Evolutionary conservation across 495 filamentous ascomycete species (phyloP), one percentile per base, ranked within the genome.

Genomic region (Trichocladium uniseriatum): DNA sequence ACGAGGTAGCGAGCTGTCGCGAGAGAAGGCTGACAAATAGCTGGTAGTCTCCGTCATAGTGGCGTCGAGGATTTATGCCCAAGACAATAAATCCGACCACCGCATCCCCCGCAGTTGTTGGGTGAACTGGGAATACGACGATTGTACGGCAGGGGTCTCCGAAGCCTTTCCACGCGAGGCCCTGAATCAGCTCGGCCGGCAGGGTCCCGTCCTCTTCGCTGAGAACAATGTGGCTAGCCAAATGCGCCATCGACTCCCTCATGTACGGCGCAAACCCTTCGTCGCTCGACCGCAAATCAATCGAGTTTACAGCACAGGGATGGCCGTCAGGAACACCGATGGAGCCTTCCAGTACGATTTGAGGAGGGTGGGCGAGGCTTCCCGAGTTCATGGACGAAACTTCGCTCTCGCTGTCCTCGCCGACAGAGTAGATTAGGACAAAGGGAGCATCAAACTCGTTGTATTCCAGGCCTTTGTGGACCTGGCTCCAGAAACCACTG

Each of bases 21-120:
- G 77, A 80, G 15, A 87, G 65, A n/a, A 87, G 68, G 54, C 79
- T 79, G 41, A 86, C 69, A 54, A 86, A 87, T 0, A 86, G 69
- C 43, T 75, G 70, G 50, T 86, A 87, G 54, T 85, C 82, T 42
- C 79, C 75, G 55, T 87, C 81, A 52, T 81, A 86, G 1, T 76
- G 81, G 43, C 82, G 71, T 22, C 82, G 66, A 29, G 82, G 82
- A 61, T 87, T 87, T 3, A 82, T 62, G 21, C 82, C 83, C 58
- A 86, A 69, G 1, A 86, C 77, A 22, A 86, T 65, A 54, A 86
- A 87, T 3, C 83, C 83, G 9, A 86, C 71, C 3, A 76, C 68
- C 5, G 70, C 71, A 31, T 78, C 73, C 10, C 79, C 79, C 3
- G 76, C 78, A 9, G 77, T 84, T 14, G 81, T 85, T 1, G 82